Evolutionary conservation across 1,139 yeast species (phyloP).

Genomic region (Saccharomycopsis crataegensis): DNA sequence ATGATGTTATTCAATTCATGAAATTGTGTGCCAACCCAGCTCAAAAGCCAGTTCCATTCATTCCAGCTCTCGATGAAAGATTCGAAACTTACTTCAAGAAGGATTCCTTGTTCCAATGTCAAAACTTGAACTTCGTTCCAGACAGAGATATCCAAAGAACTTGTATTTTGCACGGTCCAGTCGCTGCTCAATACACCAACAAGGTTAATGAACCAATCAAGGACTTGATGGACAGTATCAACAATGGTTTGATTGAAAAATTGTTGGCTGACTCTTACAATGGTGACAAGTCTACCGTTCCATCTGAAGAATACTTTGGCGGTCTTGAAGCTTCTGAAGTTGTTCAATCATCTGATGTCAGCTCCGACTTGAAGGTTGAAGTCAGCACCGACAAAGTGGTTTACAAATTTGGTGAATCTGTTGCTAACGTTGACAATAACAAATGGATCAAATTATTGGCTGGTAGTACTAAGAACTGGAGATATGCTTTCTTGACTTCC

Average conservation of each 20-base stretch:
- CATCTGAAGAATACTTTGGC: slow-evolving; percentile 86
- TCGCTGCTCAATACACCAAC: slow-evolving; percentile 88
- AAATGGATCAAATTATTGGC: slow-evolving; percentile 80
- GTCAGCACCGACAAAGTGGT: slow-evolving; percentile 30
- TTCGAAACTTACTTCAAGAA: slow-evolving; percentile 96
- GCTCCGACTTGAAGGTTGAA: slow-evolving; percentile 21
- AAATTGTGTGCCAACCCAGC: slow-evolving; percentile 73
- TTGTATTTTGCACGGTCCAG: slow-evolving; percentile 97
- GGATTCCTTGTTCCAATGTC: slow-evolving; percentile 98
- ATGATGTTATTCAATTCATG: slow-evolving; percentile 91
- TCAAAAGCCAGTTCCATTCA: slow-evolving; percentile 97
- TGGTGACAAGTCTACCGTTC: slow-evolving; percentile 65
- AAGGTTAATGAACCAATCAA: slow-evolving; percentile 88
- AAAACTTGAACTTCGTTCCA: slow-evolving; percentile 91
- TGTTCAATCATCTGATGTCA: slow-evolving; percentile 27
- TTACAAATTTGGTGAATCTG: slow-evolving; percentile 27
- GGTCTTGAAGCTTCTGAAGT: slow-evolving; percentile 43
- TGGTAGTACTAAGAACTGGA: slow-evolving; percentile 77
- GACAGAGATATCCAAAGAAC: slow-evolving; percentile 97
- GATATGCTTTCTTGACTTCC: slow-evolving; percentile 80
- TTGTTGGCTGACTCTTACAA: slow-evolving; percentile 63
- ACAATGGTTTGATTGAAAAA: slow-evolving; percentile 77
- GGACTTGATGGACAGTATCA: slow-evolving; percentile 80
- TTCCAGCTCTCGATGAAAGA: slow-evolving; percentile 89
- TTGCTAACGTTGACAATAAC: slow-evolving; percentile 37